phyloP scores from a whole-genome alignment of 331 rosid species.

The Telfairia occidentalis region DNA sequence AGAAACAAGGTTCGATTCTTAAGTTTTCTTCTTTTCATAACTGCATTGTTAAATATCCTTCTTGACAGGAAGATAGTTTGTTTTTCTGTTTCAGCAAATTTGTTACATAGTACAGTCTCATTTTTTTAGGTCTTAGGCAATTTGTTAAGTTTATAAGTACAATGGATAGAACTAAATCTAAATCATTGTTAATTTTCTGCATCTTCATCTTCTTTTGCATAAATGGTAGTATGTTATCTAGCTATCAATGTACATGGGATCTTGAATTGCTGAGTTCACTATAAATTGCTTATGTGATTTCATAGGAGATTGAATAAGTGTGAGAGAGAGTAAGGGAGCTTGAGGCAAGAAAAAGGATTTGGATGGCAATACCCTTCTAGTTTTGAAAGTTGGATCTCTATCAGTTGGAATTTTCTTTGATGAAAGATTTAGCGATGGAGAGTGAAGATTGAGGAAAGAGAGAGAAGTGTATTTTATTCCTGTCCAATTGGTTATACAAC shows the following conservation, averaged over 20 bases:
- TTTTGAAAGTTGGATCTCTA: background rate
- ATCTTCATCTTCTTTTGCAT: background rate
- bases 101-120: background rate
- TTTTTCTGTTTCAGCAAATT: background rate
- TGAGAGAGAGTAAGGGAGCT: background rate
- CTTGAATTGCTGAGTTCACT: background rate
- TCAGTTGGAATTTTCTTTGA: background rate
- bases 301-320: background rate
- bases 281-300: background rate
- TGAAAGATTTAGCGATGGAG: background rate
- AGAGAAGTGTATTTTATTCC: background rate
- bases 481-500: background rate
- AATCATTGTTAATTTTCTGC: background rate
- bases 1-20: constrained; percentile 53
- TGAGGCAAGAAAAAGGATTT: background rate
- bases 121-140: background rate
- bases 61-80: constrained; percentile 1
- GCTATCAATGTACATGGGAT: background rate
- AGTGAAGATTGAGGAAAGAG: background rate
- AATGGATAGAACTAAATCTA: background rate
- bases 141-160: background rate
- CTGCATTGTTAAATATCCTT: background rate
- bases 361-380: background rate
- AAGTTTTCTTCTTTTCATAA: background rate
- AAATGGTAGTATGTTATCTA: background rate